A percentile compares a stretch with the other conserved stretches of the same genome.
phyloP scores from a whole-genome alignment of 768 basidiomycete genomes.

The Suillus occidentalis region DNA sequence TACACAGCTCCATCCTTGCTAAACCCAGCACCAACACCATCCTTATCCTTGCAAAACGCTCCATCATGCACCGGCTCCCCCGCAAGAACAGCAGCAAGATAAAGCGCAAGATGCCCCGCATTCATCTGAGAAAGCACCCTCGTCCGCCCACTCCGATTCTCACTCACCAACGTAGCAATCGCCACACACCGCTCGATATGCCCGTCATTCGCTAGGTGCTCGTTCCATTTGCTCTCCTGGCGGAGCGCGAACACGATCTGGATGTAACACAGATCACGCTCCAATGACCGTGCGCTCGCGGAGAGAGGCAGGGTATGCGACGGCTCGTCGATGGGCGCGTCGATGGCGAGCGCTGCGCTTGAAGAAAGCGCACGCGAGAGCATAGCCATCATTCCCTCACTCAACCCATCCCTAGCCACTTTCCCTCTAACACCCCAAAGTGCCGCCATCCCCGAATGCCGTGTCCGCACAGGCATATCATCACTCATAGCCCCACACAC shows the following conservation, averaged over 20 bases:
- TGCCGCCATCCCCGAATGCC: background rate
- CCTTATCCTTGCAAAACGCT: no score
- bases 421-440: background rate
- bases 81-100: background rate
- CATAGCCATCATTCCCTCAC: background rate
- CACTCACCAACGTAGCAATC: background rate
- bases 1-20: fast-evolving
- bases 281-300: background rate
- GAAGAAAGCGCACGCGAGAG: background rate
- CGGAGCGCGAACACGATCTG: background rate
- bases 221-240: background rate
- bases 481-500: background rate
- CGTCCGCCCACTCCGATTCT: background rate
- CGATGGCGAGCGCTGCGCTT: background rate
- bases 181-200: background rate
- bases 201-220: background rate
- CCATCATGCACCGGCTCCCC: no score
- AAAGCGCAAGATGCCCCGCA: background rate
- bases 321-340: background rate
- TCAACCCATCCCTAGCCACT: background rate
- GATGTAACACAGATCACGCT: conserved; percentile 3
- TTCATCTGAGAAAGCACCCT: background rate
- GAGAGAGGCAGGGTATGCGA: background rate
- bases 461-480: background rate
- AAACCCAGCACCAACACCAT: no score